A percentile compares a stretch with the other conserved stretches of the same genome.
These are phyloP conservation scores for Capsicum baccatum DNA, from an alignment of 257 asterid genomes.

Conservation along the genomic window DNA sequence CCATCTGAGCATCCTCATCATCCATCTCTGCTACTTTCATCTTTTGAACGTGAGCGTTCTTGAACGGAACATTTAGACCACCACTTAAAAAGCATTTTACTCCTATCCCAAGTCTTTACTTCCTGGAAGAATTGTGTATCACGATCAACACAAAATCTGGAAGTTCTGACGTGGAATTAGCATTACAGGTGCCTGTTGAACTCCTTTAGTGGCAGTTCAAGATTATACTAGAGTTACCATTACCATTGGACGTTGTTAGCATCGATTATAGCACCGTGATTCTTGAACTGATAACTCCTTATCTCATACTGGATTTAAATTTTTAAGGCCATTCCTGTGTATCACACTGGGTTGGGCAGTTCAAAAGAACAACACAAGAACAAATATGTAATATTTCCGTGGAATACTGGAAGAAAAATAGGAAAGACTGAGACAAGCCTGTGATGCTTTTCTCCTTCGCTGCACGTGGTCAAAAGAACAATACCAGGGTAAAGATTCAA, in stretches of 20 bases:
- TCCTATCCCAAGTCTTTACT: background rate
- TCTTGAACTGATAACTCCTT: constrained; percentile 7
- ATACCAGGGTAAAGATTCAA: background rate
- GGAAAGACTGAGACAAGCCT: background rate
- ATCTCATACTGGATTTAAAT: constrained; percentile 14
- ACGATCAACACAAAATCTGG: constrained; percentile 1
- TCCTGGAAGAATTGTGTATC: constrained; percentile 2
- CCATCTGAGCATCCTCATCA: background rate
- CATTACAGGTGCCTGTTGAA: constrained; percentile 11
- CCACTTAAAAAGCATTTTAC: background rate
- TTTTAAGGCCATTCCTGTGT: background rate
- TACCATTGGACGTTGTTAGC: background rate
- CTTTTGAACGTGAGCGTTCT: background rate
- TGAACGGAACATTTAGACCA: background rate
- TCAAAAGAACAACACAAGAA: constrained; percentile 11
- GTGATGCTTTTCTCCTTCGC: constrained; percentile 8
- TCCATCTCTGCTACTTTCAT: background rate
- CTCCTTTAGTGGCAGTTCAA: background rate
- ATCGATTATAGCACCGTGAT: background rate
- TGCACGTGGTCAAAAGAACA: background rate
- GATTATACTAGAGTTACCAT: constrained; percentile 17
- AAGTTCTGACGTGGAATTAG: background rate
- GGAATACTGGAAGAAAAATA: constrained; percentile 9
- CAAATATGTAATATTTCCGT: background rate
- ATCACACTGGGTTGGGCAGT: background rate